These are phyloP conservation scores for Leishmania amazonensis DNA, from an alignment of 208 protist species.

Conservation along the genomic window DNA sequence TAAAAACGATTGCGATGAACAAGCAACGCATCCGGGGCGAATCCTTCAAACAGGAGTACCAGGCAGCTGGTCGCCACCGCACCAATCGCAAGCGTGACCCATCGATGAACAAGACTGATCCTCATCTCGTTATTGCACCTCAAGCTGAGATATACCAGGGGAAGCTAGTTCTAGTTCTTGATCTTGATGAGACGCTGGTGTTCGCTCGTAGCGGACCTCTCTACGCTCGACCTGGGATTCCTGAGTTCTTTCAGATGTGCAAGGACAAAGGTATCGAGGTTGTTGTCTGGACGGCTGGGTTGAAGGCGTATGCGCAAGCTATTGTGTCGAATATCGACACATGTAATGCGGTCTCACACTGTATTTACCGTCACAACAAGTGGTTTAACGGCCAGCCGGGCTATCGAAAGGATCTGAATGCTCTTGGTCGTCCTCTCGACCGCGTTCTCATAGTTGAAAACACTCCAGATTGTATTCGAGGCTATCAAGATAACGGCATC, in stretches of 20 bases:
- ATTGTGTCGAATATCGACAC: conserved; percentile 94
- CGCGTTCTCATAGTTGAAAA: conserved; percentile 93
- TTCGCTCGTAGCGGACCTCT: conserved; percentile 88
- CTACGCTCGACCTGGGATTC: conserved; percentile 85
- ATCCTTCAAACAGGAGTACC: conserved; percentile 94
- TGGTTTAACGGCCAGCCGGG: conserved; percentile 94
- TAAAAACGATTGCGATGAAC: conserved; percentile 21
- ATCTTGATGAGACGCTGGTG: conserved; percentile 92
- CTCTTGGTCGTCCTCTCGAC: conserved; percentile 86
- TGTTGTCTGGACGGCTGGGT: conserved; percentile 92
- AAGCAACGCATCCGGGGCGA: conserved; percentile 87
- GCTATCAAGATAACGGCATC: conserved; percentile 92
- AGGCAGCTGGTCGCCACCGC: conserved; percentile 63
- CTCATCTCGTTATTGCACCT: conserved; percentile 74
- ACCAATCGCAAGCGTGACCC: conserved; percentile 79
- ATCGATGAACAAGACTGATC: conserved; percentile 90
- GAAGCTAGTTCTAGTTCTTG: conserved; percentile 89
- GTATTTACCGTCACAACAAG: conserved; percentile 94
- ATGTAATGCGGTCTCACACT: conserved; percentile 80
- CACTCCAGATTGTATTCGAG: conserved; percentile 93
- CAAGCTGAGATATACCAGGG: conserved; percentile 76
- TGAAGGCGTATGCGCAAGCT: conserved; percentile 92
- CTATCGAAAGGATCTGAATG: conserved; percentile 91
- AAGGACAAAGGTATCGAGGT: conserved; percentile 87
- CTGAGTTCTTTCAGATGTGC: conserved; percentile 89